Conservation (phyloP, 352 stramenopile genomes). For the Sclerospora graminicola region DNA sequence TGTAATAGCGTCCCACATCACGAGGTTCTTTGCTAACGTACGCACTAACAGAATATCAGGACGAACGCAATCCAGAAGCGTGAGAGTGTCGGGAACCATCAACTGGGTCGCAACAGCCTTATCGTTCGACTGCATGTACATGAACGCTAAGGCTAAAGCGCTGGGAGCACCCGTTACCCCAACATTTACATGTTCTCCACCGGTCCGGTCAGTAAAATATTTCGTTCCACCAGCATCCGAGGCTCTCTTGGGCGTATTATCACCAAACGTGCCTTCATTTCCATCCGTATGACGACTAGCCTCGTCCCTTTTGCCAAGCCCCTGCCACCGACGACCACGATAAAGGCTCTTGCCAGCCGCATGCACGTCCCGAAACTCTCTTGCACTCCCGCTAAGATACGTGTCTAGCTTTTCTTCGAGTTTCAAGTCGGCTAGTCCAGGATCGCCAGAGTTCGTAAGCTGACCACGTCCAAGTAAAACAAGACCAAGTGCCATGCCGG, state of each 20-base stretch:
- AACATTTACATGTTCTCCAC: slow-evolving; percentile 88
- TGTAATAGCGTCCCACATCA: slow-evolving; percentile 92
- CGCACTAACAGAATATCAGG: slow-evolving; percentile 93
- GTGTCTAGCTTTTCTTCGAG: slow-evolving; percentile 94
- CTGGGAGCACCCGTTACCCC: slow-evolving; percentile 91
- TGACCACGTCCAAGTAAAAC: slow-evolving; percentile 87
- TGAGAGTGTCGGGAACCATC: slow-evolving; percentile 89
- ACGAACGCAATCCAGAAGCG: slow-evolving; percentile 92
- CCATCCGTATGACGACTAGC: slow-evolving; percentile 9
- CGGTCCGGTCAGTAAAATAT: slow-evolving; percentile 18
- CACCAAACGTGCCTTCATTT: slow-evolving; percentile 10
- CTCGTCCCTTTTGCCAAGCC: slow-evolving; percentile 28
- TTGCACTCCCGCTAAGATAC: slow-evolving; percentile 86
- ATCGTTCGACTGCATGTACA: slow-evolving; percentile 94
- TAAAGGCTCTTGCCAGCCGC: slow-evolving; percentile 54
- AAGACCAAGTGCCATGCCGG: slow-evolving; percentile 92
- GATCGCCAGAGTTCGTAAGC: slow-evolving; percentile 42
- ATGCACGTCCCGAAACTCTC: slow-evolving; percentile 34
- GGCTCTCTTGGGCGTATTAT: slow-evolving; percentile 15
- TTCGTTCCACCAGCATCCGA: slow-evolving; percentile 56
- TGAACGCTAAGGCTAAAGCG: slow-evolving; percentile 91
- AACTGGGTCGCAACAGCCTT: slow-evolving; percentile 77
- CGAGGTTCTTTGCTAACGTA: slow-evolving; percentile 89
- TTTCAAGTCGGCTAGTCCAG: slow-evolving; percentile 91
- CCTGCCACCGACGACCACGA: slow-evolving; percentile 52